Evolutionary conservation across 768 basidiomycete genomes (phyloP), one percentile per base, ranked within the genome.

Genomic region (Macrolepiota fuliginosa): DNA sequence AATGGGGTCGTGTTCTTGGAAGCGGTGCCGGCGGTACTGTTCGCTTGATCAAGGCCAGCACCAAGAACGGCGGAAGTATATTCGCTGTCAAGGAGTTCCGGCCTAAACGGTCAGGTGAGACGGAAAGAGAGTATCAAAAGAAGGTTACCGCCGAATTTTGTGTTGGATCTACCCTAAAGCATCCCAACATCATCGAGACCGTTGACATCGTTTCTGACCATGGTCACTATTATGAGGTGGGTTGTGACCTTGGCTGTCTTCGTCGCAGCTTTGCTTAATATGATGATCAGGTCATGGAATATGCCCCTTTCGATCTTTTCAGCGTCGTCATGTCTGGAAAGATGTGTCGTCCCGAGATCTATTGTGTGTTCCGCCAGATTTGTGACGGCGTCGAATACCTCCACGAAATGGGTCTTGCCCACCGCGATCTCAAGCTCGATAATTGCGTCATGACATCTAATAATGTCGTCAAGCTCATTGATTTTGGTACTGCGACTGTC

Each of bases 141-240:
- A 98, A 99, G 78, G 96, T 98, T 61, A 97, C 96, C 1, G 96
- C 96, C 27, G 97, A 99, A 74, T 99, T 99, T 71, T 99, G 96
- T 68, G 96, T 98, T 17, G 95, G 97, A 62, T 91, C 90, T 24
- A 91, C 92, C 47, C 80, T 99, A 70, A 93, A 96, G 75, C 97
- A 99, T 69, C 78, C 87, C 62, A 98, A 99, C 69, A 94, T 98
- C 73, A 98, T 98, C 73, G 88, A 97, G 74, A 99, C 97, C 35
- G 89, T 99, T 63, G 97, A 99, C 73, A 98, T 99, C 74, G 94
- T 98, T 58, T 91, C 88, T 62, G 97, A 98, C 77, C 92, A 96
- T 69, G 96, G 96, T 11, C 96, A 97, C 71, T 98, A 92, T 75
- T 98, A 98, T 78, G 96, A 99, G 90, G 97, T 96, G 59, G 64